Evolutionary conservation across 139 green algal species (phyloP), one percentile per base, ranked within the genome.

Genomic region (Chlorokybus atmophyticus): DNA sequence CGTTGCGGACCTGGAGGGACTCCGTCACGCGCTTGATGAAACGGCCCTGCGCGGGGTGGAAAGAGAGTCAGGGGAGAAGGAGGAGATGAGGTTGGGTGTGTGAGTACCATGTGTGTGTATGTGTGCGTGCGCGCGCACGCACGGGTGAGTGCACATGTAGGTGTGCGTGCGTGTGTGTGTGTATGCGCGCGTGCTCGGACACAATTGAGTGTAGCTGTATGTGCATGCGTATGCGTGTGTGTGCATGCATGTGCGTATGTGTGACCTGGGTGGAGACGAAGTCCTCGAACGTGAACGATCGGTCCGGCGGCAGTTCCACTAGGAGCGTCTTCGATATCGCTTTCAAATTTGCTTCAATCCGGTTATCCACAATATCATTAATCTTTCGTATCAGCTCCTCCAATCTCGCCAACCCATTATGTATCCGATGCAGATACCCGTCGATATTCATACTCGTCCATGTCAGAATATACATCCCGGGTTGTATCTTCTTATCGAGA

Each of bases 361-460:
- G 72, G 75, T 90, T 86, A 44, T 83, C 70, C 49, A 86, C 60
- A 44, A 93, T 68, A 68, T 94, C 86, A 26, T 81, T 75, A 47
- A 91, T 68, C 76, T 90, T 88, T 51, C 67, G 70, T 26, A 92
- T 79, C 50, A 95, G 73, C 76, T 93, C 81, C 60, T 93, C 84
- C 32, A 90, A 57, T 1, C 79, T 64, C 1, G 58, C 53, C 50
- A 95, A 69, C 10, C 75, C 75, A 67, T 79, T 74, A 54, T 90
- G 79, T 55, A 91, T 81, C 29, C 76, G 59, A 62, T 94, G 80
- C 60, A 94, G 67, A 74, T 88, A 95, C 57, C 84, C 84, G 51
- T 94, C 87, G 41, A 95, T 88, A 75, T 92, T 93, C 73, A 93
- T 84, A 51, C 66, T 83, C 2, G 81, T 86, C 87, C 87, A 95